phyloP scores from a whole-genome alignment of 2,329 filamentous ascomycete species.

The Aspergillus fumigatus region DNA sequence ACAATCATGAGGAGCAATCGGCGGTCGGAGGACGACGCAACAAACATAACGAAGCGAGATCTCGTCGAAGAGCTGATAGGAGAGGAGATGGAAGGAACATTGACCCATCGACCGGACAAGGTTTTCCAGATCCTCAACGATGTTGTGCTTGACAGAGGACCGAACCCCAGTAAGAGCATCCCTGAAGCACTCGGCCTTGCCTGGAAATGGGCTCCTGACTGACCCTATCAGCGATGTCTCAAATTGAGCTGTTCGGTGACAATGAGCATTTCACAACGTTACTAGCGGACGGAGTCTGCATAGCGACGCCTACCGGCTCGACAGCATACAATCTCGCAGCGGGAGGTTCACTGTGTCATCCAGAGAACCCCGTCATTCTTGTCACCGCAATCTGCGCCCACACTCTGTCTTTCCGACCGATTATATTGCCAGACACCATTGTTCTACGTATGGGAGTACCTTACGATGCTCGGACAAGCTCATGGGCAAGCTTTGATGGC shows the following conservation, averaged over 20 bases:
- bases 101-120: conserved; percentile 78
- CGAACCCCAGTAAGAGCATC: conserved; percentile 71
- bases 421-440: conserved; percentile 93
- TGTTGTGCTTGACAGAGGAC: conserved; percentile 90
- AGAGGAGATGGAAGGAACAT: conserved; percentile 75
- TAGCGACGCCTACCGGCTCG: conserved; percentile 89
- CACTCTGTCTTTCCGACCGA: conserved; percentile 91
- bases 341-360: conserved; percentile 91
- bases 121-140: conserved; percentile 93
- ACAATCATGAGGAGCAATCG: conserved; percentile 72
- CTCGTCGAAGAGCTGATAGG: conserved; percentile 87
- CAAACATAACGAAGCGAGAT: conserved; percentile 52
- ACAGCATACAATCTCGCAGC: conserved; percentile 95
- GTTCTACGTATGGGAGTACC: conserved; percentile 91
- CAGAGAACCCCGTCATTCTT: conserved; percentile 93
- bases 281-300: conserved; percentile 86
- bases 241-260: conserved; percentile 87
- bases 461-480: conserved; percentile 80
- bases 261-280: conserved; percentile 94
- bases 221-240: conserved; percentile 69
- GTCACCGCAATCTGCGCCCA: conserved; percentile 93
- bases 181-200: neutral
- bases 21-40: conserved; percentile 23
- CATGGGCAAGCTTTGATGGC: conserved; percentile 98
- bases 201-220: neutral